A percentile compares a stretch with the other conserved stretches of the same genome.
Conservation (phyloP, 768 basidiomycete species). For the Cystofilobasidium ferigula region DNA sequence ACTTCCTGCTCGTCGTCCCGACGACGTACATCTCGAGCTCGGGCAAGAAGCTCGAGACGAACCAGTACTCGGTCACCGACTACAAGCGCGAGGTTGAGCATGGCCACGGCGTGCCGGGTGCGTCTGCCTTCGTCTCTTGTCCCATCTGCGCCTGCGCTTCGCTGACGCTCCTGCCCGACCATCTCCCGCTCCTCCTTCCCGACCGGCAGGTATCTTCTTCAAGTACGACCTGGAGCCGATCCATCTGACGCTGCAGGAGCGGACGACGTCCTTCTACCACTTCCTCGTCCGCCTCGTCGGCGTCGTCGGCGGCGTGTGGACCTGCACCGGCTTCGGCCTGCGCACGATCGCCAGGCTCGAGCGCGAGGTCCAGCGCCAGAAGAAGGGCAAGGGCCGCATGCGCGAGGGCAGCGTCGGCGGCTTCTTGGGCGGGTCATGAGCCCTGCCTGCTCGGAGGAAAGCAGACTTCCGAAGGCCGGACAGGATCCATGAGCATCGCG, state of each 20-base stretch:
- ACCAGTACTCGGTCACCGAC: conserved; percentile 71
- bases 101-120: conserved; percentile 63
- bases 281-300: conserved; percentile 74
- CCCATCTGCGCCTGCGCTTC: neutral
- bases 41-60: conserved; percentile 45
- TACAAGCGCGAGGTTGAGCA: conserved; percentile 67
- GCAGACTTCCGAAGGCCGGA: too few species aligned
- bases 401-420: neutral
- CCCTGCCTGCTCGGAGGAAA: too few species aligned
- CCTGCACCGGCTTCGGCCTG: conserved; percentile 23
- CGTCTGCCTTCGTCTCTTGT: neutral
- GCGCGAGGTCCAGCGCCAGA: neutral
- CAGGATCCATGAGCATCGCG: too few species aligned
- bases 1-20: conserved; percentile 89
- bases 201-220: conserved; percentile 77
- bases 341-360: conserved; percentile 19
- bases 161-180: neutral
- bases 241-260: conserved; percentile 70
- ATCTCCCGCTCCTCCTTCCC: conserved; percentile 14
- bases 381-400: conserved; percentile 24
- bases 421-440: neutral
- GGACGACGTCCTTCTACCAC: conserved; percentile 69
- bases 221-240: conserved; percentile 94
- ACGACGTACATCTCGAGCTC: conserved; percentile 58
- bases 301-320: conserved; percentile 52